These are phyloP conservation scores for Collybia nuda DNA, from an alignment of 768 basidiomycete species.

Conservation along the genomic window DNA sequence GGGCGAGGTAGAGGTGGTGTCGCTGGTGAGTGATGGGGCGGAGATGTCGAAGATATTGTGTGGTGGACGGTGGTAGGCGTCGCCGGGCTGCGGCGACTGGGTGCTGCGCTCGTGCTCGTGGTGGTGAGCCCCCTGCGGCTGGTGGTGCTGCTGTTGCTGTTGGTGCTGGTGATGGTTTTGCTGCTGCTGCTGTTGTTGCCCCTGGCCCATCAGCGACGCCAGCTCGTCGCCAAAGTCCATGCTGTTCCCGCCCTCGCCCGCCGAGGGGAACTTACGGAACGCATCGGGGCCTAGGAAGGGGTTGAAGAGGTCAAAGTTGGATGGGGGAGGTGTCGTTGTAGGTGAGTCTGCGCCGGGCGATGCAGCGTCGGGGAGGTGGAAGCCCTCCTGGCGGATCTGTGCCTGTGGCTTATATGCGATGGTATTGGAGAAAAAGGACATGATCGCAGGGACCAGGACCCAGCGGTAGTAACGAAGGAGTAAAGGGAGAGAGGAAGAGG, in stretches of 20 bases:
- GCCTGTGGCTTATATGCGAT: slow-evolving; percentile 51
- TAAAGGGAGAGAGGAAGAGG: no score
- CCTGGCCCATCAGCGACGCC: slow-evolving; percentile 51
- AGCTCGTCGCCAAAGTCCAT: slow-evolving; percentile 74
- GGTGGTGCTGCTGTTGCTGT: slow-evolving; percentile 6
- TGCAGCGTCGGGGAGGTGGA: slow-evolving; percentile 50
- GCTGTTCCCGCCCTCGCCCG: slow-evolving; percentile 17
- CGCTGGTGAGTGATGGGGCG: slow-evolving; percentile 33
- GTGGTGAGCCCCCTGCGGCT: slow-evolving; percentile 4
- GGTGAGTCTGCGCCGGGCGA: slow-evolving; percentile 33
- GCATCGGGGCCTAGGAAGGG: slow-evolving; percentile 48
- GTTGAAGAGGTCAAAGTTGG: slow-evolving; percentile 41
- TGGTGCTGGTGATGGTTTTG: slow-evolving; percentile 22
- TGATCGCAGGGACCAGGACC: slow-evolving; percentile 10
- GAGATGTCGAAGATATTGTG: slow-evolving; percentile 70
- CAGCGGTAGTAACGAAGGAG: no score
- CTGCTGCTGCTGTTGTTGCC: slow-evolving; percentile 17
- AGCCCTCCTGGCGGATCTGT: slow-evolving; percentile 68
- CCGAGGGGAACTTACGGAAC: slow-evolving; percentile 51
- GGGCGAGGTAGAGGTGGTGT: slow-evolving; percentile 20
- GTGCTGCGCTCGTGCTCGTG: slow-evolving; percentile 17
- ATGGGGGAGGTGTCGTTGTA: slow-evolving; percentile 24
- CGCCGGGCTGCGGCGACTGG: slow-evolving; percentile 14
- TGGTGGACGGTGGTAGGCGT: slow-evolving; percentile 15
- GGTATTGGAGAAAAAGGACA: slow-evolving; percentile 38